Evolutionary conservation across 768 basidiomycete species (phyloP).

Genomic region (Panaeolus papilionaceus): DNA sequence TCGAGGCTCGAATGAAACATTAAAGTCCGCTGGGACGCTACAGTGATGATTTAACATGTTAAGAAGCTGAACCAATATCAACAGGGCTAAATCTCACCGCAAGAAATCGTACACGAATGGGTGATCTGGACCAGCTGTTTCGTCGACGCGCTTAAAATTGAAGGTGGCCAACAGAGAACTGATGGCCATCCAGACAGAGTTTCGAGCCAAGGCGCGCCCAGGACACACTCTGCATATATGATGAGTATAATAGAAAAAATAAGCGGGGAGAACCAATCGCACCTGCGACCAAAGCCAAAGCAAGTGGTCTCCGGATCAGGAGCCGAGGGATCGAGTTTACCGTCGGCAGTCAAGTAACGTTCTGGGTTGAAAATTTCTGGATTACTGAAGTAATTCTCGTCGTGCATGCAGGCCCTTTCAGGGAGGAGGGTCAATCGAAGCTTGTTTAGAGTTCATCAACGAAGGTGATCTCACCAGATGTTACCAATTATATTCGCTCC

Average conservation of each 20-base stretch:
- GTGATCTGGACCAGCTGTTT: slow-evolving; percentile 1
- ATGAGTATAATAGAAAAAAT: not conserved
- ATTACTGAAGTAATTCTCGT: slow-evolving; percentile 5
- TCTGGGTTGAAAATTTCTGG: slow-evolving; percentile 14
- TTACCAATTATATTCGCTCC: slow-evolving; percentile 14
- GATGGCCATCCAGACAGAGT: slow-evolving; percentile 40
- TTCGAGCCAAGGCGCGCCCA: slow-evolving; percentile 50
- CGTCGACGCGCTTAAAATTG: slow-evolving; percentile 4
- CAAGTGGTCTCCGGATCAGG: slow-evolving; percentile 6
- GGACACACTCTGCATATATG: slow-evolving; percentile 37
- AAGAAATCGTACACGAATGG: slow-evolving; percentile 5
- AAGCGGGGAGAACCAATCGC: not conserved
- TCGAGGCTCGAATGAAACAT: not conserved
- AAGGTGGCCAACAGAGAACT: slow-evolving; percentile 33
- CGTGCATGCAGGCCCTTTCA: slow-evolving; percentile 4
- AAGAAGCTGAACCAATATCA: not conserved
- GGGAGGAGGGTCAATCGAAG: not conserved
- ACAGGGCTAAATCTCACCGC: not conserved
- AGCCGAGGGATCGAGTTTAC: slow-evolving; percentile 1
- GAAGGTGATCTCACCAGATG: slow-evolving; percentile 16
- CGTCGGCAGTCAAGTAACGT: slow-evolving; percentile 1
- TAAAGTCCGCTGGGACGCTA: not conserved
- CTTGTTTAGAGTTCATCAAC: not conserved
- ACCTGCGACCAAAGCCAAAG: slow-evolving; percentile 39
- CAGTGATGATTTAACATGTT: not conserved